Evolutionary conservation across 2,329 filamentous ascomycete species (phyloP), one percentile per base, ranked within the genome.

Genomic region (Paradendryphiella salina): DNA sequence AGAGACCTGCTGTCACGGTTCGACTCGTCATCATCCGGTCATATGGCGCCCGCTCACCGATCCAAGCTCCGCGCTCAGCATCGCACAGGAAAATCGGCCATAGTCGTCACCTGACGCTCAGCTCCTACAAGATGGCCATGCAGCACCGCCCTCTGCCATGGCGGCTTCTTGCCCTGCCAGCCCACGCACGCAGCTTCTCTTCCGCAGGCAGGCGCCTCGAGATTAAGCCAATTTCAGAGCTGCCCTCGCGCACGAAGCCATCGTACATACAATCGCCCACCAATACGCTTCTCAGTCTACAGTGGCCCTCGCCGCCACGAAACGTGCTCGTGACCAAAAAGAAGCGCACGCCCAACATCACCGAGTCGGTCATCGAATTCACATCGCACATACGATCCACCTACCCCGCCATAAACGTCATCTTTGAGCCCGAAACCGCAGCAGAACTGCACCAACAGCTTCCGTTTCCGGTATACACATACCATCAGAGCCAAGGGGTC

Each of bases 341-440:
- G 69, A 79, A 84, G 56, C 77, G 80, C 57, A 81, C 82, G 2
- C 75, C 78, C 2, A 72, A 74, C 21, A 81, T 85, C 43, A 83
- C 80, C 21, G 71, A 77, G 11, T 81, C 82, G 2, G 70, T 86
- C 31, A 66, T 84, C 52, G 82, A 85, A 62, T 85, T 85, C 64
- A 78, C 78, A 35, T 78, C 79, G 67, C 88, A 97, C 73, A 82
- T 96, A 51, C 83, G 85, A 60, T 80, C 79, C 55, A 89, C 90
- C 52, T 96, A 97, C 72, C 87, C 90, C 1, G 83, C 83, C 44
- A 83, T 92, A 56, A 88, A 90, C 64, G 80, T 97, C 40, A 83
- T 97, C 9, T 85, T 97, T 60, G 94, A 97, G 73, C 85, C 82
- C 3, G 80, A 85, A 40, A 84, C 91, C 13, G 91, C 93, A 3